Conservation (phyloP, 768 basidiomycete genomes). For the Dentipellis fragilis region DNA sequence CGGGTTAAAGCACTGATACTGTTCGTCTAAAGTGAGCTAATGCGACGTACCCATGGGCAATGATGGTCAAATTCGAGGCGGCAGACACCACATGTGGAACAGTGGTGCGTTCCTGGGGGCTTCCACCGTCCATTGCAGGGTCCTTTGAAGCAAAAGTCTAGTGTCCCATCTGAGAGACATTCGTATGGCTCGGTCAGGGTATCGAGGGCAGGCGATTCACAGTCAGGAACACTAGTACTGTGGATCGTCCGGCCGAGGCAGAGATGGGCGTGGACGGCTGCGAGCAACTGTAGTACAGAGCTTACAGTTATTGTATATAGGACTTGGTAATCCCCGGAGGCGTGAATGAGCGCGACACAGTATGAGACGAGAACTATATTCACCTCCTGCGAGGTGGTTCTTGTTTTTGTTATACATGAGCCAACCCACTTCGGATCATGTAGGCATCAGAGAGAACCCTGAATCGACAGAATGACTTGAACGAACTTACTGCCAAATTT, state of each 20-base stretch:
- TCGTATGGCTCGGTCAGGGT: constrained; percentile 12
- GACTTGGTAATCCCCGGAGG: no score
- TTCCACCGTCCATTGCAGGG: constrained; percentile 14
- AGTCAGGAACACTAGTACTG: constrained; percentile 12
- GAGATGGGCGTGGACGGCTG: constrained; percentile 2
- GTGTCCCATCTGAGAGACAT: constrained; percentile 9
- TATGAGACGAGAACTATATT: not conserved
- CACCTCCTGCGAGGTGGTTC: constrained; percentile 6
- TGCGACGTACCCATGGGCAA: constrained; percentile 14
- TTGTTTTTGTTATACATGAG: constrained; percentile 1
- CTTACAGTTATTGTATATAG: no score
- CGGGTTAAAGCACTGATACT: not conserved
- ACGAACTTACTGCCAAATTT: constrained; percentile 11
- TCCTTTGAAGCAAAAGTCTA: constrained; percentile 11
- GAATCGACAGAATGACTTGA: no score
- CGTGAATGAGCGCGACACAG: no score
- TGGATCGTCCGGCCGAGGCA: constrained; percentile 12
- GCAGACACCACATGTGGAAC: constrained; percentile 15
- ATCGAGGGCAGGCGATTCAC: constrained; percentile 20
- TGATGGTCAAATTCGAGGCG: constrained; percentile 17
- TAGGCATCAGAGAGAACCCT: not conserved
- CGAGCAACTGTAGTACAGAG: constrained; percentile 3
- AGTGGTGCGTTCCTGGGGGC: constrained; percentile 15
- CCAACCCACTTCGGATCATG: constrained; percentile 8
- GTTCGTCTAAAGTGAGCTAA: not conserved